Conservation (phyloP, 2,329 filamentous ascomycete genomes). For the Nemania bipapillata region DNA sequence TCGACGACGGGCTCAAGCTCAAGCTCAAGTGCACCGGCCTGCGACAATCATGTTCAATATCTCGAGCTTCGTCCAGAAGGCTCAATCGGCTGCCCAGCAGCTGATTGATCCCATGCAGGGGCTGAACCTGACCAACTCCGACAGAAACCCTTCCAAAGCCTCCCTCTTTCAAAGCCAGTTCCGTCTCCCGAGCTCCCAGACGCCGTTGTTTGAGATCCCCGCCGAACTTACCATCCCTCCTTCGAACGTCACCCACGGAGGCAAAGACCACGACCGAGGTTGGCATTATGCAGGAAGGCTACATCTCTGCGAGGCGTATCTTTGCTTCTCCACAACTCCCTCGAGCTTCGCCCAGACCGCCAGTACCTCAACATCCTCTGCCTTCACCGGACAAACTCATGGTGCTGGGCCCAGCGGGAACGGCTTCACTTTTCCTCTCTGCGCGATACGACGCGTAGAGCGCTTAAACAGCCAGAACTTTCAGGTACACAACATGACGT, state of each 20-base stretch:
- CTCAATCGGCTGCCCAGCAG: conserved; percentile 74
- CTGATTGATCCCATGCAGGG: conserved; percentile 90
- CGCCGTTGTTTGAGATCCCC: conserved; percentile 93
- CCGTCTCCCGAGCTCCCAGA: conserved; percentile 90
- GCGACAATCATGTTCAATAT: conserved; percentile 67
- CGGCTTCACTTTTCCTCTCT: conserved; percentile 93
- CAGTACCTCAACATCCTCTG: conserved; percentile 80
- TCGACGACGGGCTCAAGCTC: conserved; percentile 46
- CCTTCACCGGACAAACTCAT: conserved; percentile 91
- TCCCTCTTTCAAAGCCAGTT: conserved; percentile 96
- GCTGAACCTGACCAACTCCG: conserved; percentile 75
- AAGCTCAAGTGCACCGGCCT: conserved; percentile 45
- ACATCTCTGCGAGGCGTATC: conserved; percentile 91
- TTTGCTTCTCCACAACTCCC: conserved; percentile 95
- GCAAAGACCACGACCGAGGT: conserved; percentile 76
- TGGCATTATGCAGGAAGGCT: conserved; percentile 93
- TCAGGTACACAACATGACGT: conserved; percentile 59
- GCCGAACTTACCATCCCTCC: conserved; percentile 90
- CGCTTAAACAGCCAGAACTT: conserved; percentile 91
- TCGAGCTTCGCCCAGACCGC: conserved; percentile 86
- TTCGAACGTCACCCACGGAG: conserved; percentile 74
- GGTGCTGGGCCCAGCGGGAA: conserved; percentile 92
- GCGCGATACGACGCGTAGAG: conserved; percentile 90
- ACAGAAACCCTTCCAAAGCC: conserved; percentile 87
- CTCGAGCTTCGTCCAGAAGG: conserved; percentile 90